These are phyloP conservation scores for Fusarium austroafricanum DNA, from an alignment of 2,329 filamentous ascomycete species.

Conservation along the genomic window DNA sequence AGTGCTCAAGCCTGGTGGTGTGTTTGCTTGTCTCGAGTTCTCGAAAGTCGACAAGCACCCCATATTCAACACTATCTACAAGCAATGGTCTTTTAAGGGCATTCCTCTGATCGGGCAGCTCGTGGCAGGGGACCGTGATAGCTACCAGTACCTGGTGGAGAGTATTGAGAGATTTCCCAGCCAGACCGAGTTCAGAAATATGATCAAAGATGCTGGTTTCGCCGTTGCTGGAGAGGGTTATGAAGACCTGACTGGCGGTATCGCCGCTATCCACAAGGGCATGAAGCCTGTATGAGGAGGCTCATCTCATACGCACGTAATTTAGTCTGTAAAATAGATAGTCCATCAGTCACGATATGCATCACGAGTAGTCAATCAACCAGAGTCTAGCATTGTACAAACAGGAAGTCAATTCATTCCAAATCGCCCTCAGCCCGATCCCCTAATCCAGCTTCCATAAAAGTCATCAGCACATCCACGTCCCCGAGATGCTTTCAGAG, in stretches of 20 bases:
- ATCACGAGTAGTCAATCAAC: slow-evolving; percentile 25
- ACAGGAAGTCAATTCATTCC: slow-evolving; percentile 43
- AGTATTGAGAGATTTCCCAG: slow-evolving; percentile 94
- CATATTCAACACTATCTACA: slow-evolving; percentile 87
- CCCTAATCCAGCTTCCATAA: slow-evolving; percentile 32
- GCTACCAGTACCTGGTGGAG: slow-evolving; percentile 98
- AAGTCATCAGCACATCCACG: slow-evolving; percentile 34
- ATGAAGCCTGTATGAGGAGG: slow-evolving; percentile 75
- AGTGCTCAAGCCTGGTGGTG: slow-evolving; percentile 91
- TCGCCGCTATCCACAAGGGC: slow-evolving; percentile 96
- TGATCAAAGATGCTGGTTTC: slow-evolving; percentile 89
- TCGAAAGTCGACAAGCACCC: slow-evolving; percentile 81
- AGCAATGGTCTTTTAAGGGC: slow-evolving; percentile 93
- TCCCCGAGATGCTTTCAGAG: slow-evolving; percentile 37
- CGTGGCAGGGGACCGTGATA: slow-evolving; percentile 92
- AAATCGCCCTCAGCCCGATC: slow-evolving; percentile 32
- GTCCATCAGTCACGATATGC: slow-evolving; percentile 20
- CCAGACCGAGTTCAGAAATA: slow-evolving; percentile 83
- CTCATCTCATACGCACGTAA: slow-evolving; percentile 35
- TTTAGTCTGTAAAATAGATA: slow-evolving; percentile 37
- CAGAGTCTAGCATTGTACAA: slow-evolving; percentile 38
- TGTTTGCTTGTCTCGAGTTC: slow-evolving; percentile 98
- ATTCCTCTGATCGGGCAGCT: slow-evolving; percentile 96
- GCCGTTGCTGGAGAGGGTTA: slow-evolving; percentile 83
- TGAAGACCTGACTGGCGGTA: slow-evolving; percentile 90